phyloP scores from a whole-genome alignment of 2,329 filamentous ascomycete species.

The Tolypocladium tropicale region DNA sequence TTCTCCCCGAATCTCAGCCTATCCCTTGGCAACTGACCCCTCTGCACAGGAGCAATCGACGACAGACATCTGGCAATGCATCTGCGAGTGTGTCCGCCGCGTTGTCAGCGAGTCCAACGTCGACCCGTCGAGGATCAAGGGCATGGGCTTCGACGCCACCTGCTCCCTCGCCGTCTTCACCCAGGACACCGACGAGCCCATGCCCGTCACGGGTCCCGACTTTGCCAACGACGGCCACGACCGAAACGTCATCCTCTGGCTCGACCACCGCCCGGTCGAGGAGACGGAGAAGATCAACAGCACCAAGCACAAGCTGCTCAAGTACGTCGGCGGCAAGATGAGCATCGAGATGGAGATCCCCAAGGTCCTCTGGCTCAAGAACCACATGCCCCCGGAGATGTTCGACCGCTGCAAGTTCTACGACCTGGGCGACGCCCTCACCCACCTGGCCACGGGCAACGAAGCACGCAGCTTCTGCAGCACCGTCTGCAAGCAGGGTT shows the following conservation, averaged over 20 bases:
- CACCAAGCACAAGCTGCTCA: conserved; percentile 82
- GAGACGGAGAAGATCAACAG: conserved; percentile 92
- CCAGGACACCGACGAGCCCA: conserved; percentile 78
- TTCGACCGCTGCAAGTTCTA: conserved; percentile 96
- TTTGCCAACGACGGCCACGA: conserved; percentile 70
- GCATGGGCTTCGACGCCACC: conserved; percentile 97
- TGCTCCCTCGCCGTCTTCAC: conserved; percentile 91
- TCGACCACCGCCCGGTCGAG: conserved; percentile 84
- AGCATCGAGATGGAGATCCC: conserved; percentile 99
- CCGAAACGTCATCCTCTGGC: conserved; percentile 93
- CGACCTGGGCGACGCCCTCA: conserved; percentile 85
- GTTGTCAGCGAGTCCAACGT: conserved; percentile 76
- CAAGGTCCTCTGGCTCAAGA: conserved; percentile 97
- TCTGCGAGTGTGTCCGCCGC: conserved; percentile 77
- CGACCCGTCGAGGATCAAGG: conserved; percentile 64
- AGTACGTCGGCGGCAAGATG: conserved; percentile 97
- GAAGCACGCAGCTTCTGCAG: conserved; percentile 93
- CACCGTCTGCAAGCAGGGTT: conserved; percentile 95
- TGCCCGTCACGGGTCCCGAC: conserved; percentile 80
- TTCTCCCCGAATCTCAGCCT: background rate
- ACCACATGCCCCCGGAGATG: conserved; percentile 86
- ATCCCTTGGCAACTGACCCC: conserved; percentile 4
- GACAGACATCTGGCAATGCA: conserved; percentile 90
- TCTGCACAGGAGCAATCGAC: conserved; percentile 79
- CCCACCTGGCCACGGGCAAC: conserved; percentile 84